A percentile compares a stretch with the other conserved stretches of the same genome.
These are phyloP conservation scores for Erodium texanum DNA, from an alignment of 441 rosid genomes.

Conservation along the genomic window DNA sequence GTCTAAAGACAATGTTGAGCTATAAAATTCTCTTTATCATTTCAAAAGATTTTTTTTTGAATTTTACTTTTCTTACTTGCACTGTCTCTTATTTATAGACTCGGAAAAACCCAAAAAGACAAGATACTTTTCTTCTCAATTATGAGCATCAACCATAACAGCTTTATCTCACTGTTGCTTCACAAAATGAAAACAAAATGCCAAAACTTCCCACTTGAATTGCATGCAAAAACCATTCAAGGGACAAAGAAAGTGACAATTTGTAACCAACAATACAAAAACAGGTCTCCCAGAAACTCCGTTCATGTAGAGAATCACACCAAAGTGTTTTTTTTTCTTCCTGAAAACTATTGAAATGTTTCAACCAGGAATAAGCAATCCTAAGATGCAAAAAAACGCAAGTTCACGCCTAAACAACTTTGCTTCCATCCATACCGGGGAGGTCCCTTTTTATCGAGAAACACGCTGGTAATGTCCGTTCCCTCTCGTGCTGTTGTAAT, in stretches of 20 bases:
- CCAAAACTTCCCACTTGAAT: not conserved
- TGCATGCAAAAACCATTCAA: not conserved
- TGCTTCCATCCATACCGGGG: not conserved
- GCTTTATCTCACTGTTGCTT: no score
- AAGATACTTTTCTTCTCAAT: no score
- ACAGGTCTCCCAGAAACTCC: not conserved
- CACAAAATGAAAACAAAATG: no score
- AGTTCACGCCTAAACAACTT: not conserved
- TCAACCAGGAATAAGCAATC: not conserved
- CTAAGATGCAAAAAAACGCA: not conserved
- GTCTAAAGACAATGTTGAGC: no score
- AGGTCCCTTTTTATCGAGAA: slow-evolving; percentile 28
- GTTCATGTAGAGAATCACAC: slow-evolving; percentile 6
- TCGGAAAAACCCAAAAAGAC: no score
- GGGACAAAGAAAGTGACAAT: not conserved
- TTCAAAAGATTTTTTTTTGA: no score
- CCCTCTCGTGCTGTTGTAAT: slow-evolving; percentile 53
- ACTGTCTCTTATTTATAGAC: no score
- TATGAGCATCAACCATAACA: no score
- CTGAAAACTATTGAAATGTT: not conserved
- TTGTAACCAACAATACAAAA: not conserved
- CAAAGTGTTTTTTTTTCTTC: not conserved
- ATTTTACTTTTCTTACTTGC: no score
- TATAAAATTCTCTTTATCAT: no score
- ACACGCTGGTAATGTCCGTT: slow-evolving; percentile 65